Base-by-base conservation (phyloP, 306 rosid genomes). In the Rosa rugosa region DNA sequence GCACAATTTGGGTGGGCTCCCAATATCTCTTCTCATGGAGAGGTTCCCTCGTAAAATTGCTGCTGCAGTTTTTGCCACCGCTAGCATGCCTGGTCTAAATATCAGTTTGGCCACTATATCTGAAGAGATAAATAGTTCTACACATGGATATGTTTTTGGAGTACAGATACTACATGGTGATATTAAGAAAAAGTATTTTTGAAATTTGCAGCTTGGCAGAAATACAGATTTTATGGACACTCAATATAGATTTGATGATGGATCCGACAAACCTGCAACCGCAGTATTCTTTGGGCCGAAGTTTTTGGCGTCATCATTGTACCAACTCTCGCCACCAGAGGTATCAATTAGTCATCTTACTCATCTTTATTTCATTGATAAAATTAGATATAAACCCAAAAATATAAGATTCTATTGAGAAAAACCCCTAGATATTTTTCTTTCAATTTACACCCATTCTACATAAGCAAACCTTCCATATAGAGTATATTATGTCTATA, bases 1-100 rank as follows among this genome's bases (percentile, higher is more conserved):
- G 89, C 88, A 83, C 11, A 85, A 88, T 82, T 1, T 60, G 5
- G 90, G 94, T 17, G 86, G 92, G 10, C 47, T 77, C 0, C 49
- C 71, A 4, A 38, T 82, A 4, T 63, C 88, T 10, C 23, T 75
- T 14, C 88, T 82, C 25, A 86, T 82, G 87, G 88, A 88, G 76
- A 42, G 68, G 36, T 88, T 82, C 40, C 87, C 85, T 1, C 17
- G 71, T 20, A 86, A 78, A 64, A 56, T 88, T 8, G 31, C 75
- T 46, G 79, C 31, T 10, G 85, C 83, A 11, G 77, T 84, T 4
- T 88, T 72, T 65, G 78, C 63, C 69, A 57, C 84, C 10, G 86
- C 87, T 13, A 1, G 34, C 0, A 83, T 84, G 86, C 81, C 85
- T 62, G 85, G 87, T 14, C 90, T 63, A 14, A 5, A 67, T 38